Base-by-base conservation (phyloP, 2,329 filamentous ascomycete genomes). In the Teratosphaeriaceae sp. region DNA sequence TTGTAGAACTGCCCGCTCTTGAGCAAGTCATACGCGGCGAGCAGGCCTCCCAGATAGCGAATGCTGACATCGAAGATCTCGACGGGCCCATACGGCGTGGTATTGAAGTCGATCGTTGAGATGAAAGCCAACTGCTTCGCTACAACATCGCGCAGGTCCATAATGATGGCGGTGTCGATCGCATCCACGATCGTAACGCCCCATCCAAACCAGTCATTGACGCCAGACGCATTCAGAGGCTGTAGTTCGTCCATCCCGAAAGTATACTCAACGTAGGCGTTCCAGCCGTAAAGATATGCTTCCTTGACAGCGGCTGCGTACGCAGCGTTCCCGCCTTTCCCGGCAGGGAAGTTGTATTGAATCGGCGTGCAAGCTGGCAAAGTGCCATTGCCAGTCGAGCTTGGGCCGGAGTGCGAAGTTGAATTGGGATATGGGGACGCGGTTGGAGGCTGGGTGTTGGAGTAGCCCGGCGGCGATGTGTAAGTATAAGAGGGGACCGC, bases 141-240 rank as follows among this genome's bases (percentile, higher is more conserved):
- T 71, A 56, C 85, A 85, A 47, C 81, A 1, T 76, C 69, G 45
- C 72, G 72, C 55, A 85, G 51, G 2, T 74, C 80, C 75, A 85
- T 80, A 51, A 86, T 80, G 80, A 81, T 85, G 12, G 86, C 67
- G 16, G 79, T 79, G 58, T 85, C 82, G 37, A 89, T 67, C 1
- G 78, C 71, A 67, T 94, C 88, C 11, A 94, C 84, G 48, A 94
- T 63, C 0, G 88, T 90, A 15, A 87, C 88, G 15, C 84, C 85
- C 88, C 88, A 94, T 33, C 84, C 86, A 27, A 40, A 44, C 37
- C 45, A 43, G 23, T 43, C 30, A 18, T 47, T 38, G 19, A 36
- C 34, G 57, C 87, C 89, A 62, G 95, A 95, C 0, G 86, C 85
- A 58, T 95, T 85, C 19, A 79, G 78, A 49, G 72, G 79, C 31